Evolutionary conservation across 352 stramenopile species (phyloP).

Genomic region (Nothophytophthora sp.): DNA sequence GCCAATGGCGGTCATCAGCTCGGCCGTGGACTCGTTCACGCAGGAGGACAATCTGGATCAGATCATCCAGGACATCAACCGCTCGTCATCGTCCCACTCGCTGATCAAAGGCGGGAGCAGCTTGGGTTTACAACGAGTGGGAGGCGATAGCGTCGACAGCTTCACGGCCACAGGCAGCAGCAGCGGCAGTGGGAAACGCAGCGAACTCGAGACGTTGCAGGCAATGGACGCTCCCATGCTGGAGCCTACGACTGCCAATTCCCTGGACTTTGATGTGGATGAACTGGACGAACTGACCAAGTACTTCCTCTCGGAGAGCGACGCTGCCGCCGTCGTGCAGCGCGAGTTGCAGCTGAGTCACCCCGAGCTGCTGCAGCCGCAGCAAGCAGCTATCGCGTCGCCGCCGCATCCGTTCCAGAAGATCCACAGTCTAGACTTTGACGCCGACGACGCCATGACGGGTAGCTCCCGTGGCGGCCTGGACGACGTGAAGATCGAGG

Average conservation of each 20-base stretch:
- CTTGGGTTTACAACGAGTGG: constrained; percentile 1
- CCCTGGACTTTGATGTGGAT: constrained; percentile 68
- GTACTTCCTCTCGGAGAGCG: constrained; percentile 69
- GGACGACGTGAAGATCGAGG: constrained; percentile 30
- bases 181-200: constrained; percentile 26
- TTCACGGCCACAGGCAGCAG: constrained; percentile 32
- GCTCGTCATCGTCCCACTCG: constrained; percentile 40
- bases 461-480: constrained; percentile 22
- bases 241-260: constrained; percentile 39
- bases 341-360: constrained; percentile 31
- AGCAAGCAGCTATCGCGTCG: constrained; percentile 2
- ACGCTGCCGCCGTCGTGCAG: constrained; percentile 30
- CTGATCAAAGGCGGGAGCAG: constrained; percentile 44
- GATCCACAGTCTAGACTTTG: constrained; percentile 79
- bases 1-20: constrained; percentile 65
- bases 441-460: constrained; percentile 39
- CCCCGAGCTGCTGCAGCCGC: constrained; percentile 7
- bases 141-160: constrained; percentile 20
- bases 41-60: constrained; percentile 74
- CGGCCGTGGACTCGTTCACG: constrained; percentile 71
- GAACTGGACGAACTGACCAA: constrained; percentile 77
- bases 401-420: constrained; percentile 52
- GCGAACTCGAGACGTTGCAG: constrained; percentile 12
- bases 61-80: constrained; percentile 79
- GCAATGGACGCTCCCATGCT: constrained; percentile 12